These are phyloP conservation scores for Acorus gramineus DNA, from an alignment of 106 monocot species.

Conservation along the genomic window DNA sequence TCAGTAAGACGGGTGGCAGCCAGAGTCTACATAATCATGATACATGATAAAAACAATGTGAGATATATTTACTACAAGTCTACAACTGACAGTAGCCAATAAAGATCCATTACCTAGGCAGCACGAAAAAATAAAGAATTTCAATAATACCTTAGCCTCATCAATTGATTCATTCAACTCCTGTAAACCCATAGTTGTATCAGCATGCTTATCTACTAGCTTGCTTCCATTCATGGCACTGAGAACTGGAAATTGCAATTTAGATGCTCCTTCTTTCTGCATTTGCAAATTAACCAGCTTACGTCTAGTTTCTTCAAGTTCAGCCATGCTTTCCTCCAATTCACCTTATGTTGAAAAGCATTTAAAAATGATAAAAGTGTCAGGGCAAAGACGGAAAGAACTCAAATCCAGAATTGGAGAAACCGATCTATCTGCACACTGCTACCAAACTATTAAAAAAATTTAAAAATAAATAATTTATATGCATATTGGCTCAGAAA, in stretches of 20 bases:
- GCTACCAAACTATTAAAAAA: neutral
- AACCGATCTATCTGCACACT: no score
- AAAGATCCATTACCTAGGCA: no score
- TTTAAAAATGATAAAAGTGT: no score
- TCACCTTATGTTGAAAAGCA: conserved; percentile 27
- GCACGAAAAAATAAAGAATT: no score
- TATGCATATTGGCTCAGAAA: no score
- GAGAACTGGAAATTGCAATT: conserved; percentile 27
- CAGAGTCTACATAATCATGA: conserved; percentile 33
- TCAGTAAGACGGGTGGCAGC: conserved; percentile 71
- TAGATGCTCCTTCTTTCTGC: conserved; percentile 59
- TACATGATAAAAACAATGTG: no score
- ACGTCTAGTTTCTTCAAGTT: conserved; percentile 91
- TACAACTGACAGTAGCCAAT: no score
- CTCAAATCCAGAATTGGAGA: no score
- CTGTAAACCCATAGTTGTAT: conserved; percentile 38
- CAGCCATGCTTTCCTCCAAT: conserved; percentile 86
- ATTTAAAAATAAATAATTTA: neutral
- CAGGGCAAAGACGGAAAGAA: no score
- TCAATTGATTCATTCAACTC: conserved; percentile 77
- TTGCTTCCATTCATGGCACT: conserved; percentile 48
- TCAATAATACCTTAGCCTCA: conserved; percentile 63
- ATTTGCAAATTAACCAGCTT: conserved; percentile 83
- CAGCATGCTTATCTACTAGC: conserved; percentile 51
- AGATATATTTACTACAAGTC: no score